A percentile compares a stretch with the other conserved stretches of the same genome.
Conservation (phyloP, 2,329 filamentous ascomycete species). For the Trichoderma sp. region DNA sequence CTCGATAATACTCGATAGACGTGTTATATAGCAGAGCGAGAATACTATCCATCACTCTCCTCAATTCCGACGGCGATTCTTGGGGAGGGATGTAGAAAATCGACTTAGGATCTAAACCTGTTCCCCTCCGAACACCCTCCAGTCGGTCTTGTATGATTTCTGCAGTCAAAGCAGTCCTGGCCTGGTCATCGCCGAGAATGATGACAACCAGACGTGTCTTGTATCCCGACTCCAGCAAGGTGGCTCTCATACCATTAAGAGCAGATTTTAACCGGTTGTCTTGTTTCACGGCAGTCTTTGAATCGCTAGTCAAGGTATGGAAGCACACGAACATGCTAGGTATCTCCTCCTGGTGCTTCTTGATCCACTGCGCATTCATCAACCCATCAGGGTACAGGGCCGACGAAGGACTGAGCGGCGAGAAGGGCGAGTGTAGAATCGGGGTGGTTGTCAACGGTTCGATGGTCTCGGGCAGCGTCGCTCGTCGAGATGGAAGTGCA, state of each 20-base stretch:
- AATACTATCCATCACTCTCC: slow-evolving; percentile 69
- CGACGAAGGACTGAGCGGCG: slow-evolving; percentile 80
- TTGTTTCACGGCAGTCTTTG: slow-evolving; percentile 69
- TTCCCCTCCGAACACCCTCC: slow-evolving; percentile 72
- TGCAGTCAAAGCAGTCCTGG: slow-evolving; percentile 45
- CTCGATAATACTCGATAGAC: slow-evolving; percentile 86
- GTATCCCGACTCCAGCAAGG: slow-evolving; percentile 66
- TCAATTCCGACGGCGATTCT: slow-evolving; percentile 66
- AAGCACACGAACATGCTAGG: slow-evolving; percentile 79
- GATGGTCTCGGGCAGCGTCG: slow-evolving; percentile 50
- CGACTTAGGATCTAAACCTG: slow-evolving; percentile 76
- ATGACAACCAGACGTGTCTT: slow-evolving; percentile 75
- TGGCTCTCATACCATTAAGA: slow-evolving; percentile 71
- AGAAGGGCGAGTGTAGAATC: slow-evolving; percentile 85
- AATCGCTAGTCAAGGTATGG: slow-evolving; percentile 71
- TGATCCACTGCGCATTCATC: slow-evolving; percentile 76
- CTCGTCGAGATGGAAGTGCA: slow-evolving; percentile 55
- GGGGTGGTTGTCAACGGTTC: slow-evolving; percentile 46
- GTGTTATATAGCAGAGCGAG: slow-evolving; percentile 69
- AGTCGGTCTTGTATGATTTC: slow-evolving; percentile 69
- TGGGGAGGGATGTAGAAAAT: slow-evolving; percentile 81
- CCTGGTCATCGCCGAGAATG: slow-evolving; percentile 33
- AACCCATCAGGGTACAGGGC: slow-evolving; percentile 86
- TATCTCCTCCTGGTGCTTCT: slow-evolving; percentile 82
- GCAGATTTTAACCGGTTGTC: slow-evolving; percentile 88